A percentile compares a stretch with the other conserved stretches of the same genome.
Conservation (phyloP, 495 filamentous ascomycete genomes). For the Daldinia grandis region DNA sequence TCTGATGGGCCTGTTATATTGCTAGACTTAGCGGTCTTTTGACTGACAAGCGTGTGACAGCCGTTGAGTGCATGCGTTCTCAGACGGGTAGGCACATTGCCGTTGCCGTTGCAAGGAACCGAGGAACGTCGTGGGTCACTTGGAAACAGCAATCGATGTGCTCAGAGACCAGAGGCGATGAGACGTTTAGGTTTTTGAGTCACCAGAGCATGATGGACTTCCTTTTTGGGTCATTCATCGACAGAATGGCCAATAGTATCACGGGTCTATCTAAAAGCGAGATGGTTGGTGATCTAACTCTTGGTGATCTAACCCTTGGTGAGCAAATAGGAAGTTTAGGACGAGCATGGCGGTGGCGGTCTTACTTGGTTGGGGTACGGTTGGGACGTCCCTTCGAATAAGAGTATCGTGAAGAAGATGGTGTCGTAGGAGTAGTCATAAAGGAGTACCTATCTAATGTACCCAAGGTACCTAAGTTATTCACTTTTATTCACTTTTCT, state of each 20-base stretch:
- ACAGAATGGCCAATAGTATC: conserved; percentile 14
- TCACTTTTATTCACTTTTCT: no score
- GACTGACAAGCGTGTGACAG: conserved; percentile 18
- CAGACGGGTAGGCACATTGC: conserved; percentile 34
- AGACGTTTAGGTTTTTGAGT: conserved; percentile 6
- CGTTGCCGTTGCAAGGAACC: conserved; percentile 29
- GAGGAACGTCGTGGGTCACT: conserved; percentile 19
- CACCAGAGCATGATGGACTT: conserved; percentile 8
- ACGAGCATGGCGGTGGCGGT: no score
- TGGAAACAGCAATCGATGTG: conserved; percentile 11
- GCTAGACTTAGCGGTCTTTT: conserved; percentile 19
- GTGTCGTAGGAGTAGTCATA: no score
- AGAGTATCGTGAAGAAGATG: no score
- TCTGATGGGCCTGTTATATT: conserved; percentile 15
- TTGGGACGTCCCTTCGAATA: no score
- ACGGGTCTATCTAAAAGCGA: neutral
- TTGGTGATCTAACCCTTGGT: neutral
- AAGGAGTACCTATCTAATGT: no score
- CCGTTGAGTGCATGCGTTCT: conserved; percentile 31
- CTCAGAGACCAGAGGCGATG: neutral
- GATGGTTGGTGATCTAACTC: neutral
- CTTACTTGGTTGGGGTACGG: no score
- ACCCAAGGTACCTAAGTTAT: no score
- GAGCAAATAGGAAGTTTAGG: no score
- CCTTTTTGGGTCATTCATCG: conserved; percentile 11